phyloP scores from a whole-genome alignment of 192 early-diverging fungal genomes.

The Funneliformis mosseae region DNA sequence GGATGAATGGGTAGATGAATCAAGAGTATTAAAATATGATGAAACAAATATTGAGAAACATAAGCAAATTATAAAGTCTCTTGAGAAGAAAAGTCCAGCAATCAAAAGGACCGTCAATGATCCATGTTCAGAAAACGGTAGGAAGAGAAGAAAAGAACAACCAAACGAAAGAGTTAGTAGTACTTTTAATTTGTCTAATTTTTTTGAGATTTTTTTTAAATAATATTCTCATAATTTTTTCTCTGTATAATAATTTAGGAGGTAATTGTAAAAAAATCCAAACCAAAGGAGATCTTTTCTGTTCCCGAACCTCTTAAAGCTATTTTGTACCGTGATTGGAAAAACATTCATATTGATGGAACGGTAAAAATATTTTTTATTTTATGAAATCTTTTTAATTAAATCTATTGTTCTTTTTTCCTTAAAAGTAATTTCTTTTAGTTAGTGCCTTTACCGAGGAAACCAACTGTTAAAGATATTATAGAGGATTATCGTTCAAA shows the following conservation, averaged over 20 bases:
- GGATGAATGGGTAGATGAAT: slow-evolving; percentile 99
- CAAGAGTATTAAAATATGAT: slow-evolving; percentile 78
- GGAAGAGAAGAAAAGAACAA: slow-evolving; percentile 15
- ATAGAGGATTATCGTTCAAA: slow-evolving; percentile 67
- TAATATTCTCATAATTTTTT: background rate
- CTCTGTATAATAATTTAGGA: background rate
- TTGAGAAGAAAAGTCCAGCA: slow-evolving; percentile 51
- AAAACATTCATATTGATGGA: slow-evolving; percentile 4
- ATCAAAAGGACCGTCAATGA: slow-evolving; percentile 41
- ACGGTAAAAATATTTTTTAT: slow-evolving; percentile 18
- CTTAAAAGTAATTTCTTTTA: slow-evolving; percentile 34
- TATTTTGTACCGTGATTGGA: background rate
- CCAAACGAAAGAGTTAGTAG: background rate
- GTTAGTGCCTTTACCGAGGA: slow-evolving; percentile 85
- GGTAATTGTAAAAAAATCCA: background rate
- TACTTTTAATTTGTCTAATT: too few species aligned
- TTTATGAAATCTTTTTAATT: background rate
- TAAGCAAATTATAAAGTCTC: slow-evolving; percentile 66
- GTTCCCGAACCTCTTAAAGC: slow-evolving; percentile 7
- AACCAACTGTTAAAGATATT: slow-evolving; percentile 75
- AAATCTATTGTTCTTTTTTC: background rate
- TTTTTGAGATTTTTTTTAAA: background rate
- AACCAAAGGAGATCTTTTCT: background rate
- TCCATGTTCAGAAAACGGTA: background rate
- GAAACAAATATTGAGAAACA: slow-evolving; percentile 85